Base-by-base conservation (phyloP, 306 rosid species). In the Neltuma alba region DNA sequence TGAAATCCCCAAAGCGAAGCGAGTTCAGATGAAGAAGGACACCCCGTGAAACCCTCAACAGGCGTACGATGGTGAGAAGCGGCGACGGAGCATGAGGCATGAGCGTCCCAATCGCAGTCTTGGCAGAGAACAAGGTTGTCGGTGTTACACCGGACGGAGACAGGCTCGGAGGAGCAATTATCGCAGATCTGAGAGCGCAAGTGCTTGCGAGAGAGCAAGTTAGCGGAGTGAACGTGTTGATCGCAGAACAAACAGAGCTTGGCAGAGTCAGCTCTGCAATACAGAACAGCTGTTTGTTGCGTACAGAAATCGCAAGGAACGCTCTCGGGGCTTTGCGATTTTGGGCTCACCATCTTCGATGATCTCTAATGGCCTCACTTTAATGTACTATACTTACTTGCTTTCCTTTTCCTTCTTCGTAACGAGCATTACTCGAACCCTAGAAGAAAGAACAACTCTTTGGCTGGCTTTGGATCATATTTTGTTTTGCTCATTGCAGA, bases 201-300 rank as follows among this genome's bases (percentile, higher is more conserved):
- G 78, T 91, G 96, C 80, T 91, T 91, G 64, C 80, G 78, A 33
- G 93, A 87, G 57, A 91, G 91, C 23, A 74, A 62, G 79, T 91
- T 89, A 0, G 96, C 93, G 12, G 91, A 86, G 81, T 91, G 96
- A 31, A 91, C 96, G 21, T 84, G 96, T 48, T 84, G 86, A 76
- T 91, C 96, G 77, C 96, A 91, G 69, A 87, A 80, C 70, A 91
- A 65, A 77, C 96, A 91, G 9, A 89, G 93, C 93, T 86, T 91
- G 7, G 96, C 93, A 0, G 91, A 87, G 85, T 91, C 96, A 5
- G 96, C 96, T 70, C 87, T 63, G 40, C 96, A 91, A 77, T 87
- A 91, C 7, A 91, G 83, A 45, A 91, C 83, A 0, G 96, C 96
- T 0, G 65, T 78, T 67, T 81, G 87, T 6, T 84, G 77, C 2